Conservation (phyloP, 805 yeast genomes). For the Barnettozyma siamensis region DNA sequence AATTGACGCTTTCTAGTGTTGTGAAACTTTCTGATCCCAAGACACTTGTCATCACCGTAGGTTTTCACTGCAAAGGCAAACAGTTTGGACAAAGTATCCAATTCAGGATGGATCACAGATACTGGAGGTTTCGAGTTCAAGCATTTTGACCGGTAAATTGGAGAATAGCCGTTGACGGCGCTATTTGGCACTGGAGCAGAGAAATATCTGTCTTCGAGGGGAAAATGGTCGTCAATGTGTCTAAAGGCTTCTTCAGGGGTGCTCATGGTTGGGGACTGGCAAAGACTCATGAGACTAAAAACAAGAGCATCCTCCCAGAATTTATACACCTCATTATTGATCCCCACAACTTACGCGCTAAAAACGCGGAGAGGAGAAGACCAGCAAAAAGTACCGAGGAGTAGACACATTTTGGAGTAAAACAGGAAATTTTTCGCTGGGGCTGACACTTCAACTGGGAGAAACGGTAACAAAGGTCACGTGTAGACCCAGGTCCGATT, state of each 20-base stretch:
- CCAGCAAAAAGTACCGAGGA: no score
- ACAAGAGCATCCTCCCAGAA: neutral
- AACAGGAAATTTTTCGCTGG: no score
- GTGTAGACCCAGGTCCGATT: no score
- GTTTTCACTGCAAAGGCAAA: slow-evolving; percentile 30
- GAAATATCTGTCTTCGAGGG: slow-evolving; percentile 1
- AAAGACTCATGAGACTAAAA: neutral
- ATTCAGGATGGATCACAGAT: slow-evolving; percentile 30
- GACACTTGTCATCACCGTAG: slow-evolving; percentile 28
- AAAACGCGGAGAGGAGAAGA: neutral
- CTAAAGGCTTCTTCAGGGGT: slow-evolving; percentile 4
- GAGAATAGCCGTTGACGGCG: slow-evolving; percentile 5
- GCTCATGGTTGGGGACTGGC: neutral
- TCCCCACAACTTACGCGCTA: neutral
- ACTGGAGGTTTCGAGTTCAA: slow-evolving; percentile 12
- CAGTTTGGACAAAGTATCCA: slow-evolving; percentile 34
- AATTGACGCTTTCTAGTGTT: slow-evolving; percentile 16
- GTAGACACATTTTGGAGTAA: no score
- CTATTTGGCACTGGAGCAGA: slow-evolving; percentile 7
- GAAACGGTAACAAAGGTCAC: no score
- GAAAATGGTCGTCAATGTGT: neutral
- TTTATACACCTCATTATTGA: neutral
- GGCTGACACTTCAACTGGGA: no score
- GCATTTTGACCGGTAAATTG: slow-evolving; percentile 10
- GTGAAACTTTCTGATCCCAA: slow-evolving; percentile 31